A percentile compares a stretch with the other conserved stretches of the same genome.
Evolutionary conservation across 371 early-diverging fungal genomes (phyloP).

Genomic region (Syncephalastrum racemosum): DNA sequence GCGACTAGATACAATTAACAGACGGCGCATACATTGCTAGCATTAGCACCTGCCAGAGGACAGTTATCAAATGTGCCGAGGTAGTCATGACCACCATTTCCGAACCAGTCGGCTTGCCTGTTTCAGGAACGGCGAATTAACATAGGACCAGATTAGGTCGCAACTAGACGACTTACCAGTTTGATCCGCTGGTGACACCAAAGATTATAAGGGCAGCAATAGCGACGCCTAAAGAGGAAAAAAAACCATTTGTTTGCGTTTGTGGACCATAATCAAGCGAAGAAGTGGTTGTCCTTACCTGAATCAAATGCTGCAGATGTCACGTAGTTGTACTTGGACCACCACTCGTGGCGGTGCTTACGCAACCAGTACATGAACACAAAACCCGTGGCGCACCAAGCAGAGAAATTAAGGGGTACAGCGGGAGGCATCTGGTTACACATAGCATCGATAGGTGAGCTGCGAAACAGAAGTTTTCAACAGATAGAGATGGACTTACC

Average conservation of each 20-base stretch:
- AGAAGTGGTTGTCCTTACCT: constrained; percentile 15
- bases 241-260: too few species aligned
- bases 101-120: constrained; percentile 36
- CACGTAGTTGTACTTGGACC: constrained; percentile 70
- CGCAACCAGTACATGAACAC: constrained; percentile 63
- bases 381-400: constrained; percentile 66
- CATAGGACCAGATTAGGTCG: too few species aligned
- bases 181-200: constrained; percentile 33
- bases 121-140: too few species aligned
- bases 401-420: constrained; percentile 54
- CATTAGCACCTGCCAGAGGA: constrained; percentile 29
- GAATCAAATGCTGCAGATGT: constrained; percentile 76
- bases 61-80: constrained; percentile 33
- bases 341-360: constrained; percentile 61
- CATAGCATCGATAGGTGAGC: too few species aligned
- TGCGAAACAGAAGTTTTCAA: too few species aligned
- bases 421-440: constrained; percentile 59
- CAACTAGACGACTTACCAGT: not conserved
- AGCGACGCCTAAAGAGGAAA: constrained; percentile 28
- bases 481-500: not conserved
- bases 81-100: constrained; percentile 29
- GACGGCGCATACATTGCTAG: constrained; percentile 60
- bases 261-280: too few species aligned
- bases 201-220: constrained; percentile 50
- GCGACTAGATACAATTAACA: constrained; percentile 46